phyloP scores from a whole-genome alignment of 306 rosid species.

The Vigna reflexopilosa region DNA sequence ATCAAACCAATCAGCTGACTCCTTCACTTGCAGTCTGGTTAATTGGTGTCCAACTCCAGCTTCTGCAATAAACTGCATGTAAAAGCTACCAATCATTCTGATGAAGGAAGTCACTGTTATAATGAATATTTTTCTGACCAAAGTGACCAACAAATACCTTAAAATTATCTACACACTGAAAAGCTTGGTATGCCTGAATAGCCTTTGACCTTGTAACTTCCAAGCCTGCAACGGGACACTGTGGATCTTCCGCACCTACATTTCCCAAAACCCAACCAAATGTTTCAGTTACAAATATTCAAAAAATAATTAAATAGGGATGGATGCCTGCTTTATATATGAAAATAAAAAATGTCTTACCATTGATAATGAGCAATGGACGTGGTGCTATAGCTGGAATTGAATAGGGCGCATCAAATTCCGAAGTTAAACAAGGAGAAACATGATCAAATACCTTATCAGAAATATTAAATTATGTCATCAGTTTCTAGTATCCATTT shows the following conservation, averaged over 20 bases:
- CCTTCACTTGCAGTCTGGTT: constrained; percentile 63
- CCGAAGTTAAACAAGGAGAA: constrained; percentile 84
- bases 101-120: too few relatives aligned
- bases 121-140: too few relatives aligned
- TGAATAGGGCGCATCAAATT: constrained; percentile 76
- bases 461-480: constrained; percentile 30
- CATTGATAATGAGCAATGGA: constrained; percentile 78
- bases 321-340: constrained; percentile 23
- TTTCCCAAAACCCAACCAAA: constrained; percentile 38
- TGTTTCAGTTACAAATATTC: background rate
- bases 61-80: constrained; percentile 63
- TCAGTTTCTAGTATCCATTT: constrained; percentile 17
- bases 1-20: constrained; percentile 83
- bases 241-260: constrained; percentile 86
- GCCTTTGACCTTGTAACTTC: constrained; percentile 51
- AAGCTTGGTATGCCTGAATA: constrained; percentile 52
- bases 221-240: constrained; percentile 74
- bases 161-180: constrained; percentile 54
- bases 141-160: constrained; percentile 53
- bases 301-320: too few relatives aligned
- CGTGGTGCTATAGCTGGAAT: constrained; percentile 79
- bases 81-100: constrained; percentile 14
- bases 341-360: constrained; percentile 50
- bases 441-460: constrained; percentile 89
- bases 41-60: constrained; percentile 67